A percentile compares a stretch with the other conserved stretches of the same genome.
phyloP scores from a whole-genome alignment of 768 basidiomycete species.

The Neoboletus brunneissimus region DNA sequence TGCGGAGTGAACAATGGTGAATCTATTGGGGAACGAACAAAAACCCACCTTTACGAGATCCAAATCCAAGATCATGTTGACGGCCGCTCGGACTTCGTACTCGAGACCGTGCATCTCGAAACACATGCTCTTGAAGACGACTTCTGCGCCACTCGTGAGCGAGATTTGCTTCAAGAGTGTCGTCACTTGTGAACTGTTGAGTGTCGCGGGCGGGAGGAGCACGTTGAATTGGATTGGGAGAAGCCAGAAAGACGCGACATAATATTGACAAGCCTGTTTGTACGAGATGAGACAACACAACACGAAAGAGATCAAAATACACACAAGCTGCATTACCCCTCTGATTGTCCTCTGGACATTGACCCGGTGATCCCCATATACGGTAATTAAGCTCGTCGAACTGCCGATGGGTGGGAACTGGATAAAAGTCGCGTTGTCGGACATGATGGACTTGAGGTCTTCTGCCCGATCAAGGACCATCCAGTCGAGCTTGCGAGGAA shows the following conservation, averaged over 20 bases:
- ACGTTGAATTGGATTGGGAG: slow-evolving; percentile 93
- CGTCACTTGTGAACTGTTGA: slow-evolving; percentile 81
- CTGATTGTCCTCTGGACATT: slow-evolving; percentile 93
- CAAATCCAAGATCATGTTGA: slow-evolving; percentile 83
- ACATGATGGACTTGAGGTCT: slow-evolving; percentile 89
- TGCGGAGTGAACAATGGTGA: neutral
- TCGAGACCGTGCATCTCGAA: slow-evolving; percentile 97
- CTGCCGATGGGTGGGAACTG: slow-evolving; percentile 91
- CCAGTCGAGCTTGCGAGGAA: slow-evolving; percentile 98
- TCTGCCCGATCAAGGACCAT: slow-evolving; percentile 96
- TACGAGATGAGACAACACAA: slow-evolving; percentile 20
- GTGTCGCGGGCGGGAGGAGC: slow-evolving; percentile 74
- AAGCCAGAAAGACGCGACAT: slow-evolving; percentile 96
- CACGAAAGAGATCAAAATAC: slow-evolving; percentile 31
- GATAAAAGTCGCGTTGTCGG: slow-evolving; percentile 94
- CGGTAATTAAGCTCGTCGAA: slow-evolving; percentile 88
- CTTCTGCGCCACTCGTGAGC: slow-evolving; percentile 83
- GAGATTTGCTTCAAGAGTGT: slow-evolving; percentile 85
- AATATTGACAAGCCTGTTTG: slow-evolving; percentile 85
- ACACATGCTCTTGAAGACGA: slow-evolving; percentile 96
- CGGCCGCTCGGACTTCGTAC: slow-evolving; percentile 82
- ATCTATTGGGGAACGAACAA: neutral
- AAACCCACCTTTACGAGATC: slow-evolving; percentile 81
- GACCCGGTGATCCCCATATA: slow-evolving; percentile 91
- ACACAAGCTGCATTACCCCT: slow-evolving; percentile 90